Evolutionary conservation across 768 basidiomycete genomes (phyloP), one percentile per base, ranked within the genome.

Genomic region (Mycena leptocephala): DNA sequence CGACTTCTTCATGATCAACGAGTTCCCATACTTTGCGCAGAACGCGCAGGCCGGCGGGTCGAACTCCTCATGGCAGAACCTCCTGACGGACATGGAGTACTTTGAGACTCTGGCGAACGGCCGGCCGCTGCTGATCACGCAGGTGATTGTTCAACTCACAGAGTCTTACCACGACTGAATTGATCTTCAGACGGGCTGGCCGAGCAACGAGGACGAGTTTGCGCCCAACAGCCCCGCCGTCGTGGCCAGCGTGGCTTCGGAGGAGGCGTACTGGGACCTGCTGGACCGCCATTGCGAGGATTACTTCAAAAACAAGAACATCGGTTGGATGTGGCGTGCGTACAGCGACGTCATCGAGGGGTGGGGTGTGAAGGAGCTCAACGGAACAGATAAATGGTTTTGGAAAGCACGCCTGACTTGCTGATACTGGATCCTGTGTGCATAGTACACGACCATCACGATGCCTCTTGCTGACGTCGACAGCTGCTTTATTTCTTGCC

Each of bases 1-100:
- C 41, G 76, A 76, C 59, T 72, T 76, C 41, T 76, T 76, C 71
- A 76, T 76, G 76, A 72, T 76, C 71, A 76, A 76, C 39, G 72
- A 76, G 51, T 76, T 76, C 41, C 76, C 76, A 58, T 76, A 76
- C 41, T 76, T 76, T 65, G 76, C 76, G 58, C 68, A 68, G 30
- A 72, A 76, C 62, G 76, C 76, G 30, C 65, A 71, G 59, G 68
- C 70, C 18, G 76, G 76, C 68, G 76, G 76, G 39, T 68, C 70
- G 16, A 28, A 35, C 11, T 72, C 70, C 26, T 66, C 70, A 5
- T 76, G 70, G 70, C 55, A 66, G 59, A 72, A 76, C 64, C 51
- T 76, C 55, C 66, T 72, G 14, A 59, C 69, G 28, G 76, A 76
- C 56, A 39, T 76, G 35, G 76, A 72, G 39, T 76, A 76, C 46